Conservation (phyloP, 768 basidiomycete genomes). For the Rubroboletus pulcherrimus region DNA sequence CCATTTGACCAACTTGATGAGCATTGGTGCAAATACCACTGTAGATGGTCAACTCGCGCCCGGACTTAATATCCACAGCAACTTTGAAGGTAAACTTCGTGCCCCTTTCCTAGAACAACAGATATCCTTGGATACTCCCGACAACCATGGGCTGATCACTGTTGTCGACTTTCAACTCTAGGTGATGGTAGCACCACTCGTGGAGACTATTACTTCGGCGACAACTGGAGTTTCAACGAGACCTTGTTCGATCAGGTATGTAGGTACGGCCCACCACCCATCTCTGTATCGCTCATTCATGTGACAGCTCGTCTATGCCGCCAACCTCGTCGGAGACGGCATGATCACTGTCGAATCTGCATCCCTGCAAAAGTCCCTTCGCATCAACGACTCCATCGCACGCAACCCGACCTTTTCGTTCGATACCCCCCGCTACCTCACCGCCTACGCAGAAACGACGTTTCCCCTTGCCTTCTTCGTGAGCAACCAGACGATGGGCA, state of each 20-base stretch:
- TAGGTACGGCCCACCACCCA: not conserved
- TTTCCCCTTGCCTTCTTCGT: slow-evolving; percentile 25
- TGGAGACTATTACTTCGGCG: slow-evolving; percentile 23
- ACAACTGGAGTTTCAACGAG: slow-evolving; percentile 26
- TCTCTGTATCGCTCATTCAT: not conserved
- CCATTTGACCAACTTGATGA: slow-evolving; percentile 28
- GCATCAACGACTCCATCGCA: slow-evolving; percentile 27
- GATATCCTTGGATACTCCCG: not conserved
- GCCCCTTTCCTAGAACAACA: not conserved
- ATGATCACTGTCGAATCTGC: slow-evolving; percentile 21
- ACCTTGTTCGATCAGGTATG: slow-evolving; percentile 20
- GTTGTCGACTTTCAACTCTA: not conserved
- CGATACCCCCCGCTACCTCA: slow-evolving; percentile 18
- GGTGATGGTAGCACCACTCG: slow-evolving; percentile 27
- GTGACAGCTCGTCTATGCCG: slow-evolving; percentile 15
- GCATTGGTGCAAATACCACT: slow-evolving; percentile 23
- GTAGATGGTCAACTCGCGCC: slow-evolving; percentile 6
- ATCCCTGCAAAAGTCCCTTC: slow-evolving; percentile 16
- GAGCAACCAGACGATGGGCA: slow-evolving; percentile 18
- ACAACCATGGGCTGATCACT: not conserved
- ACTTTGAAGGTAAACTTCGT: slow-evolving; percentile 17
- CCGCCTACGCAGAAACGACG: slow-evolving; percentile 22
- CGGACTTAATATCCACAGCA: slow-evolving; percentile 21
- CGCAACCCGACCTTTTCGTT: slow-evolving; percentile 23
- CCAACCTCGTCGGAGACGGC: slow-evolving; percentile 20